Evolutionary conservation across 176 grass and related monocot genomes (phyloP).

Genomic region (Sorghum bicolor): Sorghum_bicolor_NCBIv3 NC_012875.2:48701001-48701500

Average conservation of each 20-base stretch:
- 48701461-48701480: neutral
- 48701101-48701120: conserved; percentile 48
- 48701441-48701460: too few species aligned
- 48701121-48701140: conserved; percentile 42
- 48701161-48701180: conserved; percentile 59
- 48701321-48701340: neutral
- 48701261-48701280: neutral
- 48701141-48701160: neutral
- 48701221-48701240: neutral
- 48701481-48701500: neutral
- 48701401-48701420: neutral
- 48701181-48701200: conserved; percentile 53
- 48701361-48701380: neutral
- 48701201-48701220: conserved; percentile 49
- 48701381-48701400: neutral
- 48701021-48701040: neutral
- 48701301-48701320: neutral
- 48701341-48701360: neutral
- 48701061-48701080: conserved; percentile 72
- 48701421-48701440: neutral
- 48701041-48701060: neutral
- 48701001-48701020: neutral
- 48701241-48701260: neutral
- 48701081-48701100: conserved; percentile 48
- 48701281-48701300: neutral